Evolutionary conservation across 805 yeast genomes (phyloP).

Genomic region (Phaffomyces thermotolerans): DNA sequence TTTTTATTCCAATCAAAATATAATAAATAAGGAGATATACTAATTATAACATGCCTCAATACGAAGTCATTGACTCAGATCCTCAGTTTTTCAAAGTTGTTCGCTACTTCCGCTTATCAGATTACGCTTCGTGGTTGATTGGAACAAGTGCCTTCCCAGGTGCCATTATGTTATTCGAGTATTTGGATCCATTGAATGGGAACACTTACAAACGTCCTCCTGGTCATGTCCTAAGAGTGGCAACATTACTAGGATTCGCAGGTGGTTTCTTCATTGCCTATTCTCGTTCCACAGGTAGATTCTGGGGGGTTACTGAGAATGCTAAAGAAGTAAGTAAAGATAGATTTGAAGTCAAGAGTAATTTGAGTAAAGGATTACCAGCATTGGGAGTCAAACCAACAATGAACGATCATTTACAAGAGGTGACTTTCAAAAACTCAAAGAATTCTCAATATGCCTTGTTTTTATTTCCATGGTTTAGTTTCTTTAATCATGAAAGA

Average conservation of each 20-base stretch:
- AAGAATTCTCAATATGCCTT: constrained; percentile 56
- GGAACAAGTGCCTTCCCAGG: constrained; percentile 45
- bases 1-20: no score
- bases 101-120: constrained; percentile 62
- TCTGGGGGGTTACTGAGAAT: constrained; percentile 75
- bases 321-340: constrained; percentile 62
- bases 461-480: constrained; percentile 74
- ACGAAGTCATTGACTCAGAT: constrained; percentile 57
- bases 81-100: constrained; percentile 72
- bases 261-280: constrained; percentile 76
- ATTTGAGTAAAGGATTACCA: constrained; percentile 54
- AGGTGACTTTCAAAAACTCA: constrained; percentile 70
- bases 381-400: constrained; percentile 57
- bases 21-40: no score
- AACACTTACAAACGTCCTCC: constrained; percentile 40
- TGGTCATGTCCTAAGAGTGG: constrained; percentile 48
- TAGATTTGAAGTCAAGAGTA: constrained; percentile 62
- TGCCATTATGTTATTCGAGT: constrained; percentile 36
- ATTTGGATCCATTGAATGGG: constrained; percentile 41
- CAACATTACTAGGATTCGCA: constrained; percentile 52
- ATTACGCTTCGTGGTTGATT: constrained; percentile 45
- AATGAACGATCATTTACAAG: constrained; percentile 63
- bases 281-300: constrained; percentile 58
- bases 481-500: constrained; percentile 70
- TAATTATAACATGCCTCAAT: no score